phyloP scores from a whole-genome alignment of 768 basidiomycete species.

The Rhizopogon sp. region DNA sequence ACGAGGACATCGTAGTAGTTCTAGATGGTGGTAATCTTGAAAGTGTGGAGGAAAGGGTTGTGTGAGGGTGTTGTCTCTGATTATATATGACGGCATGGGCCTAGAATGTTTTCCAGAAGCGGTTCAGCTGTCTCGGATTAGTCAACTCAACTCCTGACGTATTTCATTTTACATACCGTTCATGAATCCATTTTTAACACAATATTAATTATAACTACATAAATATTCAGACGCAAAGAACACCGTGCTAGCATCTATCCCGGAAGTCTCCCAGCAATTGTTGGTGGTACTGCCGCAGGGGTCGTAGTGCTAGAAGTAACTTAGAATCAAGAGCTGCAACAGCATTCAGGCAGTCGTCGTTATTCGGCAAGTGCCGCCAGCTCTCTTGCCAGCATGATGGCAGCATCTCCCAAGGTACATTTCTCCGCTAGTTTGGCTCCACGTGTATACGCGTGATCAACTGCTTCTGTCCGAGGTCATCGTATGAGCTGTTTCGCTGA shows the following conservation, averaged over 20 bases:
- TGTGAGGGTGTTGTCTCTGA: slow-evolving; percentile 3
- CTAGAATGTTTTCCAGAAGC: slow-evolving; percentile 5
- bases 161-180: slow-evolving; percentile 1
- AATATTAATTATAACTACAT: too few relatives aligned
- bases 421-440: too few relatives aligned
- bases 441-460: too few relatives aligned
- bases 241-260: too few relatives aligned
- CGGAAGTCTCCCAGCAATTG: too few relatives aligned
- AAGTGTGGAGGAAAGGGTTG: slow-evolving; percentile 7
- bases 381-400: background rate
- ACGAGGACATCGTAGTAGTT: background rate
- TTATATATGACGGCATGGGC: slow-evolving; percentile 5
- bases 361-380: background rate
- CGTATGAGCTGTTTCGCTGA: background rate
- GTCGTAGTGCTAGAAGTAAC: too few relatives aligned
- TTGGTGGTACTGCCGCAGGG: too few relatives aligned
- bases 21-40: background rate
- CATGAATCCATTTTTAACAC: background rate
- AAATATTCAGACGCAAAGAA: too few relatives aligned
- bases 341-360: too few relatives aligned
- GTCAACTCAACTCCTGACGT: background rate
- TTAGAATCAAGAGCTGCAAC: too few relatives aligned
- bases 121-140: slow-evolving; percentile 4
- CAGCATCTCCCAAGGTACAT: too few relatives aligned
- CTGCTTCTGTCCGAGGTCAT: background rate